A percentile compares a stretch with the other conserved stretches of the same genome.
phyloP scores from a whole-genome alignment of 208 protist species.

The Polymyxa betae region DNA sequence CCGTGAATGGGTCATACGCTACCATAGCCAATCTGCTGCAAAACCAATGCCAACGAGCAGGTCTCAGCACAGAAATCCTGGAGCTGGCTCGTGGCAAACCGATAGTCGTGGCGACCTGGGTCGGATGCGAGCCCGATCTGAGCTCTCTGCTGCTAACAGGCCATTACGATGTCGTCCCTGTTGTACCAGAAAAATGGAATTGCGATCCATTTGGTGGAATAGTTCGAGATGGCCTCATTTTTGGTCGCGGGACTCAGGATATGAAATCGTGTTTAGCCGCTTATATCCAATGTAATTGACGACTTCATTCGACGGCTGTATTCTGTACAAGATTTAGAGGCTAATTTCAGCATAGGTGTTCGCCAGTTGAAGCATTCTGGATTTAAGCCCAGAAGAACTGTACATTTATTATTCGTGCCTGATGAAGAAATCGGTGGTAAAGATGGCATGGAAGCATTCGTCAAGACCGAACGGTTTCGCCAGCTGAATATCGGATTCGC shows the following conservation, averaged over 20 bases:
- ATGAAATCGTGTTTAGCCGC: background rate
- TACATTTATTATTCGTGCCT: slow-evolving; percentile 45
- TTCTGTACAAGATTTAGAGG: background rate
- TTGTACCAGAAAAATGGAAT: background rate
- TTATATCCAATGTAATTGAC: slow-evolving; percentile 8
- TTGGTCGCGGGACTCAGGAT: slow-evolving; percentile 21
- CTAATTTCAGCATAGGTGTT: background rate
- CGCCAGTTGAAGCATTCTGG: background rate
- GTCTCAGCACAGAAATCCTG: background rate
- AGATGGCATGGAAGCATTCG: slow-evolving; percentile 20
- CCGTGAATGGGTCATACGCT: background rate
- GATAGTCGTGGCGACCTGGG: slow-evolving; percentile 8
- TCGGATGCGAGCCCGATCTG: background rate
- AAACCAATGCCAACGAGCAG: background rate
- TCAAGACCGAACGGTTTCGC: background rate
- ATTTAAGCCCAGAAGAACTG: background rate
- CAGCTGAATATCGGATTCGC: slow-evolving; percentile 13
- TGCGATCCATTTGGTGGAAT: slow-evolving; percentile 24
- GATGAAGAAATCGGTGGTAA: slow-evolving; percentile 54
- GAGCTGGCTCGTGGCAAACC: slow-evolving; percentile 3
- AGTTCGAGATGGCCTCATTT: background rate
- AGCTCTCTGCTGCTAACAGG: background rate
- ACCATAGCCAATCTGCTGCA: background rate
- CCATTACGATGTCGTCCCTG: slow-evolving; percentile 50
- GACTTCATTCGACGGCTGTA: background rate